Conservation (phyloP, 83 land plant genomes). For the Diphasiastrum complanatum region DNA sequence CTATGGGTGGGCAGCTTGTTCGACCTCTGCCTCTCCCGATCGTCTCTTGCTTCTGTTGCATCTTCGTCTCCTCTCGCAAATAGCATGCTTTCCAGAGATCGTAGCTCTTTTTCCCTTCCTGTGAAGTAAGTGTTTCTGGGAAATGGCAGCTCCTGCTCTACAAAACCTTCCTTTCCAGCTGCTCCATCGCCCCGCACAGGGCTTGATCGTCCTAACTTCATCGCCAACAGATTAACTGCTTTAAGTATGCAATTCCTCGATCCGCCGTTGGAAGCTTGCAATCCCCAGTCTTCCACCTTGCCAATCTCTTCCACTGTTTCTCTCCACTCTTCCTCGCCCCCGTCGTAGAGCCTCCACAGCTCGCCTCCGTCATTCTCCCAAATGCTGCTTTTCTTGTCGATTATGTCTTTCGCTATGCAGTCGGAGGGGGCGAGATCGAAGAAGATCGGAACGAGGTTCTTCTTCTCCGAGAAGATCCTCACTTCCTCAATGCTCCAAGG, state of each 20-base stretch:
- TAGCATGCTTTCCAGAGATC: constrained; percentile 53
- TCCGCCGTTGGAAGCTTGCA: constrained; percentile 66
- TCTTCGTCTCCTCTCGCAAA: constrained; percentile 56
- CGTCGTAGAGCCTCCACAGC: constrained; percentile 68
- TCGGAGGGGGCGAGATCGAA: constrained; percentile 63
- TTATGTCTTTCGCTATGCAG: constrained; percentile 68
- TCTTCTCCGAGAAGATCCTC: constrained; percentile 43
- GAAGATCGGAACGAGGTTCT: constrained; percentile 69
- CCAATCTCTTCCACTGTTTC: constrained; percentile 56
- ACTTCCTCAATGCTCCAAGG: constrained; percentile 77
- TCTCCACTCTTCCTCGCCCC: constrained; percentile 62
- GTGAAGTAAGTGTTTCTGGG: constrained; percentile 54
- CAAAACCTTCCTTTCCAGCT: constrained; percentile 43
- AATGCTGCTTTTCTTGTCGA: constrained; percentile 61
- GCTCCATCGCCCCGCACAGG: constrained; percentile 29
- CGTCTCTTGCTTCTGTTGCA: constrained; percentile 36
- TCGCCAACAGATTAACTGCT: constrained; percentile 46
- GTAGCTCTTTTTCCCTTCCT: constrained; percentile 60
- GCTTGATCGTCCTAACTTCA: constrained; percentile 62
- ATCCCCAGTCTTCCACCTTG: constrained; percentile 48
- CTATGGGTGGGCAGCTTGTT: no score
- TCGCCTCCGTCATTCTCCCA: constrained; percentile 88
- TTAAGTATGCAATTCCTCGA: constrained; percentile 67
- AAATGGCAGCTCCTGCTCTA: constrained; percentile 57
- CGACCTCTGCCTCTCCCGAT: no score